These are phyloP conservation scores for Cucurbita argyrosperma DNA, from an alignment of 306 rosid genomes.

Conservation along the genomic window DNA sequence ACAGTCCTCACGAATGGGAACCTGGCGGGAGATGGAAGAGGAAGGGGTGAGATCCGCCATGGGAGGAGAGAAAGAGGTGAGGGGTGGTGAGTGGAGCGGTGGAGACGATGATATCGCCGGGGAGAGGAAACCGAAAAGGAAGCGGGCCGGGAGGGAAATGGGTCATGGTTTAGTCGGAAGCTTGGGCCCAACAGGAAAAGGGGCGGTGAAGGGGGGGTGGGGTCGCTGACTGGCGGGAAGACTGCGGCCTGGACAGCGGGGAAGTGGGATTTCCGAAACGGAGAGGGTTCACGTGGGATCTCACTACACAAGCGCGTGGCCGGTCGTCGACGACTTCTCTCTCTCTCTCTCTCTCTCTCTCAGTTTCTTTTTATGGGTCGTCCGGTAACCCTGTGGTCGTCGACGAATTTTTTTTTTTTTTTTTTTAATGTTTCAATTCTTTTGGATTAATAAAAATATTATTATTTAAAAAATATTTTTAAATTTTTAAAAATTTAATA, in stretches of 20 bases:
- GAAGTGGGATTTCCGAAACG: not conserved
- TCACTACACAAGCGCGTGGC: not conserved
- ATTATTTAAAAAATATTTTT: no score
- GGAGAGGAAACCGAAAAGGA: constrained; percentile 28
- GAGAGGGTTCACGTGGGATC: constrained; percentile 1
- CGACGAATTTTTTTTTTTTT: no score
- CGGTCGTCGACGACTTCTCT: no score
- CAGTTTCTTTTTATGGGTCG: no score
- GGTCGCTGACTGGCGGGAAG: not conserved
- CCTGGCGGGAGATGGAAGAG: constrained; percentile 26
- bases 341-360: no score
- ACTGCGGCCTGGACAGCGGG: not conserved
- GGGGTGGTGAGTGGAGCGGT: constrained; percentile 43
- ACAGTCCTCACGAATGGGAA: constrained; percentile 92
- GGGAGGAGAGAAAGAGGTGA: not conserved
- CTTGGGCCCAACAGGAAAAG: not conserved
- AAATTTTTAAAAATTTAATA: no score
- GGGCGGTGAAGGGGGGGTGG: not conserved
- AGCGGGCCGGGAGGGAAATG: constrained; percentile 24
- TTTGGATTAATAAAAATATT: no score
- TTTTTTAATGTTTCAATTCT: no score
- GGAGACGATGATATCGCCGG: constrained; percentile 52
- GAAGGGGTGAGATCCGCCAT: constrained; percentile 44
- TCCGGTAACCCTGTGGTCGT: no score
- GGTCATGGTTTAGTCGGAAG: constrained; percentile 16